phyloP scores from a whole-genome alignment of 1,284 basidiomycete genomes.

The Apiotrichum domesticum region DNA sequence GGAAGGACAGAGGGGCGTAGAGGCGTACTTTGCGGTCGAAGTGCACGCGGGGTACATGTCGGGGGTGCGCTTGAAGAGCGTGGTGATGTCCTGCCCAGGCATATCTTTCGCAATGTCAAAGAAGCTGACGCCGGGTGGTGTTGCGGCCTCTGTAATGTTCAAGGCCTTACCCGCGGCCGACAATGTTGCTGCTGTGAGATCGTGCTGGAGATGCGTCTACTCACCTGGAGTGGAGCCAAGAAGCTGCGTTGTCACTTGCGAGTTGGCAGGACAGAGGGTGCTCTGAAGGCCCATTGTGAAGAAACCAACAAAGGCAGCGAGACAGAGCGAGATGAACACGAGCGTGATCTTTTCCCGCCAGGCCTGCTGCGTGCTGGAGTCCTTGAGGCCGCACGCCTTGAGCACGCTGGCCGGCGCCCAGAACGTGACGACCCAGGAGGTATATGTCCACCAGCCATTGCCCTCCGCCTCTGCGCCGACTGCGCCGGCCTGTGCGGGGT shows the following conservation, averaged over 20 bases:
- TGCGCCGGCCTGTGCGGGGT: slow-evolving; percentile 49
- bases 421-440: slow-evolving; percentile 73
- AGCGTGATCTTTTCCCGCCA: slow-evolving; percentile 98
- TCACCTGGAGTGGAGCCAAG: slow-evolving; percentile 37
- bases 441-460: slow-evolving; percentile 71
- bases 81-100: slow-evolving; percentile 82
- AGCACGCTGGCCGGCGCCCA: slow-evolving; percentile 82
- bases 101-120: slow-evolving; percentile 54
- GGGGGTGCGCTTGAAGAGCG: slow-evolving; percentile 66
- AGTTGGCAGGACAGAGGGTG: slow-evolving; percentile 71
- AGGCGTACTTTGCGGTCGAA: slow-evolving; percentile 57
- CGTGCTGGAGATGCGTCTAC: slow-evolving; percentile 7
- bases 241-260: slow-evolving; percentile 18
- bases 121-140: slow-evolving; percentile 57
- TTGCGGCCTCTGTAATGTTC: slow-evolving; percentile 62
- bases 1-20: slow-evolving; percentile 62
- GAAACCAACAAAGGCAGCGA: slow-evolving; percentile 82
- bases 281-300: slow-evolving; percentile 90
- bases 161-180: slow-evolving; percentile 72
- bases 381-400: slow-evolving; percentile 67
- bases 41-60: slow-evolving; percentile 61
- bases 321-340: slow-evolving; percentile 71
- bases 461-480: slow-evolving; percentile 45
- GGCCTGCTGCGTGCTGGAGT: slow-evolving; percentile 72
- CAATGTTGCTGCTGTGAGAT: slow-evolving; percentile 54